These are phyloP conservation scores for Scheffersomyces illinoinensis DNA, from an alignment of 1,139 yeast genomes.

Conservation along the genomic window DNA sequence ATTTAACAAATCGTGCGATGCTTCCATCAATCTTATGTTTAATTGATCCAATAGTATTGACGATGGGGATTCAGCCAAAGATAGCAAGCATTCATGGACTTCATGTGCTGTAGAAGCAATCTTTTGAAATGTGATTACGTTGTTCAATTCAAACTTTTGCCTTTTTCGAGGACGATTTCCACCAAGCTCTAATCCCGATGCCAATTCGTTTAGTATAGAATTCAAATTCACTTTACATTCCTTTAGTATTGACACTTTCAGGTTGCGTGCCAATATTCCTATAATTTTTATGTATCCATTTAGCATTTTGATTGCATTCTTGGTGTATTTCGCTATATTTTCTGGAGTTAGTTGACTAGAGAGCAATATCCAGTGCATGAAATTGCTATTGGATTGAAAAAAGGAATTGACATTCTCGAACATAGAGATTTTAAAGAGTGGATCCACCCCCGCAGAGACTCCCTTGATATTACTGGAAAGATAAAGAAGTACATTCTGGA, in stretches of 20 bases:
- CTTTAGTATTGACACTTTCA: slow-evolving; percentile 2
- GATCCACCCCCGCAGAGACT: slow-evolving; percentile 11
- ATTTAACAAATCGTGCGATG: not conserved
- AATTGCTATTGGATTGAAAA: slow-evolving; percentile 22
- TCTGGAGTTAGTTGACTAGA: slow-evolving; percentile 10
- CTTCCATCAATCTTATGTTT: not conserved
- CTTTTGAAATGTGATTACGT: not conserved
- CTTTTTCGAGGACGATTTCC: not conserved
- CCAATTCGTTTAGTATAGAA: not conserved
- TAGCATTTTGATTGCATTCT: slow-evolving; percentile 23
- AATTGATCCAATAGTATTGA: not conserved
- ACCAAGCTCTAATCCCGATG: not conserved
- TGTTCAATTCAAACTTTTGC: not conserved
- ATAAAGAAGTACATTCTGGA: slow-evolving; percentile 33
- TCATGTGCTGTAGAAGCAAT: not conserved
- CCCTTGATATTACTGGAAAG: slow-evolving; percentile 19
- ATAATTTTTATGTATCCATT: slow-evolving; percentile 25
- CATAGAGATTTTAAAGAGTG: slow-evolving; percentile 8
- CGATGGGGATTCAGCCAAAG: not conserved
- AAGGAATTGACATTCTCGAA: slow-evolving; percentile 15
- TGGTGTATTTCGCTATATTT: slow-evolving; percentile 10
- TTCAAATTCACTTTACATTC: not conserved
- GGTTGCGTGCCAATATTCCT: slow-evolving; percentile 5
- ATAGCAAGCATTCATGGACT: not conserved
- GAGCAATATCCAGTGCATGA: slow-evolving; percentile 24